These are phyloP conservation scores for Rasamsonia emersonii DNA, from an alignment of 2,329 filamentous ascomycete species.

Conservation along the genomic window DNA sequence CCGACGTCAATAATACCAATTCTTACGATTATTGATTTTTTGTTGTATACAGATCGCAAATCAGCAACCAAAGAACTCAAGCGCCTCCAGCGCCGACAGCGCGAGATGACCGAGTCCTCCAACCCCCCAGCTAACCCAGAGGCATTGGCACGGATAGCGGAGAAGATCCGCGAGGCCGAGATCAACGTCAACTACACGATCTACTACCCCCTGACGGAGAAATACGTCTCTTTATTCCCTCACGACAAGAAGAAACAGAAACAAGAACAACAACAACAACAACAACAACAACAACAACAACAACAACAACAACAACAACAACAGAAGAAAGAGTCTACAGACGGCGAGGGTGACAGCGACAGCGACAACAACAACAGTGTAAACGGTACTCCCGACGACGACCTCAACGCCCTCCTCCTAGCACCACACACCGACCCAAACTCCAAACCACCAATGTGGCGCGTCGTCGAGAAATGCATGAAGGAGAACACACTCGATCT, in stretches of 20 bases:
- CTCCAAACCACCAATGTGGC: conserved; percentile 38
- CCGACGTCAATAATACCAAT: not conserved
- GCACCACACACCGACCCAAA: too few species aligned
- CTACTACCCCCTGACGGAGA: conserved; percentile 52
- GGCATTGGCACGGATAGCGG: conserved; percentile 18
- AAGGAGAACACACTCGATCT: conserved; percentile 33
- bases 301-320: not conserved
- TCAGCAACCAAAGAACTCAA: conserved; percentile 32
- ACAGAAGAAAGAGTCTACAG: conserved; percentile 11
- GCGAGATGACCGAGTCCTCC: conserved; percentile 2
- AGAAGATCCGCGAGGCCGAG: conserved; percentile 40
- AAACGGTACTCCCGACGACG: too few species aligned
- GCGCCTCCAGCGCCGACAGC: conserved; percentile 20
- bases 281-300: not conserved
- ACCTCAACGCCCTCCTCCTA: too few species aligned
- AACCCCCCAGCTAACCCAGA: conserved; percentile 21
- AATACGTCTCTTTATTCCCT: conserved; percentile 51
- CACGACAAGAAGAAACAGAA: conserved; percentile 22
- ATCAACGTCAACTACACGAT: conserved; percentile 56
- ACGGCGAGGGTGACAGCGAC: not conserved
- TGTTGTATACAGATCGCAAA: conserved; percentile 28
- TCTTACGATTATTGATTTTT: conserved; percentile 1
- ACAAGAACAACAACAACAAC: not conserved
- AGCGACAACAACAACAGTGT: conserved; percentile 12
- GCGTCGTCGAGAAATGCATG: conserved; percentile 37